These are phyloP conservation scores for Boletus speciosus DNA, from an alignment of 768 basidiomycete genomes.

Conservation along the genomic window DNA sequence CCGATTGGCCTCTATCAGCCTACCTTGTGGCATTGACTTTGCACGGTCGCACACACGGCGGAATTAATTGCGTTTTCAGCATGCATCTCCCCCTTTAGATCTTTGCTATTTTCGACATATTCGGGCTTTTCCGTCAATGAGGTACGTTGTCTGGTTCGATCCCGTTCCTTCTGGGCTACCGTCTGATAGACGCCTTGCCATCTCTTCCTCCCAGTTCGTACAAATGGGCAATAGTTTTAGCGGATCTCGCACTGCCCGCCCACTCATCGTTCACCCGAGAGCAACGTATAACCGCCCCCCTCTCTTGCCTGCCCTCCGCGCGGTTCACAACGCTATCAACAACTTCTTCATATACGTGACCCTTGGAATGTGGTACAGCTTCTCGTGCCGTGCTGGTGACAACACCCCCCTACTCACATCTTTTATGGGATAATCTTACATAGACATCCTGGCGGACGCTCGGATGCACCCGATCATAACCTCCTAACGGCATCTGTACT, in stretches of 20 bases:
- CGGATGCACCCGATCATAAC: slow-evolving; percentile 27
- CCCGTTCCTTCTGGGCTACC: slow-evolving; percentile 13
- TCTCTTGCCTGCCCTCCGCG: slow-evolving; percentile 1
- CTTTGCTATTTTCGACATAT: slow-evolving; percentile 31
- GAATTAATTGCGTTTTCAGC: slow-evolving; percentile 32
- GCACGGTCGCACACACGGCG: slow-evolving; percentile 30
- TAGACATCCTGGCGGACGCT: slow-evolving; percentile 1
- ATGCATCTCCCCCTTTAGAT: slow-evolving; percentile 46
- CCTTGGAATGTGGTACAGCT: slow-evolving; percentile 21
- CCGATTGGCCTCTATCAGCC: slow-evolving; percentile 46
- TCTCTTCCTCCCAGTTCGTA: slow-evolving; percentile 5
- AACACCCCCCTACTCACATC: slow-evolving; percentile 3
- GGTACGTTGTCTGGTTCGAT: slow-evolving; percentile 32
- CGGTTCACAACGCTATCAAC: slow-evolving; percentile 11
- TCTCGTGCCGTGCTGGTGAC: slow-evolving; percentile 18
- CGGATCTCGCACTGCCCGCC: background rate
- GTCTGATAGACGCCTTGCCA: slow-evolving; percentile 17
- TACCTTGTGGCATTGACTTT: slow-evolving; percentile 38
- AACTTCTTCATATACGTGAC: slow-evolving; percentile 18
- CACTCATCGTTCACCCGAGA: background rate
- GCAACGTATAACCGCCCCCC: background rate
- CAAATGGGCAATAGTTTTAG: slow-evolving; percentile 8
- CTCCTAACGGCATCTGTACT: slow-evolving; percentile 24
- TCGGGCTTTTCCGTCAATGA: slow-evolving; percentile 31
- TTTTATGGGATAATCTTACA: slow-evolving; percentile 20